phyloP scores from a whole-genome alignment of 2,329 filamentous ascomycete genomes.

The Cercospora zeae-maydis region DNA sequence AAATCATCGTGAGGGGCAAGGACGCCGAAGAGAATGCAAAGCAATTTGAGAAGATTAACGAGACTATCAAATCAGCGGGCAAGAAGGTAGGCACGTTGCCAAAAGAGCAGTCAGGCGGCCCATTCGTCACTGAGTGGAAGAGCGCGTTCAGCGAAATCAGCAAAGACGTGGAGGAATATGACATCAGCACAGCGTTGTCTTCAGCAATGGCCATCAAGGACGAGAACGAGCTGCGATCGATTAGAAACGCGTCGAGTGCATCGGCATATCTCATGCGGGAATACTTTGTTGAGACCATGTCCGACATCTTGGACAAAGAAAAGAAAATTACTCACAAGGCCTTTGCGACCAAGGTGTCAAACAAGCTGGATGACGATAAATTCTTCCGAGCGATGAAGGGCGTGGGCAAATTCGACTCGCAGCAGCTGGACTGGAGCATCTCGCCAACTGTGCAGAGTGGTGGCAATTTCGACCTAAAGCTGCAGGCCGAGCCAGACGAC shows the following conservation, averaged over 20 bases:
- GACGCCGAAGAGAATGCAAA: slow-evolving; percentile 88
- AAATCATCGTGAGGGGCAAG: slow-evolving; percentile 88
- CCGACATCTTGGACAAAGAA: slow-evolving; percentile 87
- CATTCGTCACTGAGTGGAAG: slow-evolving; percentile 96
- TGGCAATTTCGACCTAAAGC: slow-evolving; percentile 87
- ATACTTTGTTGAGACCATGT: slow-evolving; percentile 98
- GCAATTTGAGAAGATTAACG: slow-evolving; percentile 77
- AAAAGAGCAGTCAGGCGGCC: slow-evolving; percentile 80
- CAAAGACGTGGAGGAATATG: slow-evolving; percentile 84
- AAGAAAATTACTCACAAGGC: slow-evolving; percentile 92
- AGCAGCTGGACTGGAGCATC: slow-evolving; percentile 90
- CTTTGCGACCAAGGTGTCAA: slow-evolving; percentile 80
- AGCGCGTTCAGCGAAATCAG: slow-evolving; percentile 71
- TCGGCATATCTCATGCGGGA: slow-evolving; percentile 93
- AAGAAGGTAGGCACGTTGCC: slow-evolving; percentile 85
- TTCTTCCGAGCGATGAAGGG: slow-evolving; percentile 89
- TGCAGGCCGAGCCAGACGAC: slow-evolving; percentile 73
- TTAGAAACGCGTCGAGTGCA: slow-evolving; percentile 89
- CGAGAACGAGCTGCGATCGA: slow-evolving; percentile 86
- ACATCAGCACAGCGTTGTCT: slow-evolving; percentile 78
- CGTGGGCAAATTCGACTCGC: slow-evolving; percentile 78
- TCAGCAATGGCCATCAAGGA: slow-evolving; percentile 89
- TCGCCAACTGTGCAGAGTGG: slow-evolving; percentile 85
- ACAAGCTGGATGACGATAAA: slow-evolving; percentile 87
- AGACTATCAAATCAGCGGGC: slow-evolving; percentile 81